These are phyloP conservation scores for Suillus luteus DNA, from an alignment of 768 basidiomycete species.

Conservation along the genomic window DNA sequence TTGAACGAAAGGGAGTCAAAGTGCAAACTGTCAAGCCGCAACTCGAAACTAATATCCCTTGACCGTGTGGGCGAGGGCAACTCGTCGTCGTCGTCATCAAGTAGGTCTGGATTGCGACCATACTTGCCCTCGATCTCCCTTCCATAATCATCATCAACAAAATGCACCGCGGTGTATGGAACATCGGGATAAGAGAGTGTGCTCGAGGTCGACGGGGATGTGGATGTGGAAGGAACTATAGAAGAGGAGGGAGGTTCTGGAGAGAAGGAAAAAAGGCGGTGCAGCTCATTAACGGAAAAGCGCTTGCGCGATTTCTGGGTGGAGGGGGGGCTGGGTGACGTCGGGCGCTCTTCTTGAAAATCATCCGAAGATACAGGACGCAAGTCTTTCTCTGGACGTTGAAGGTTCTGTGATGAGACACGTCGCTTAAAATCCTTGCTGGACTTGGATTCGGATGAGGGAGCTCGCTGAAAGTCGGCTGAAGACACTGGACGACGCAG, in stretches of 20 bases:
- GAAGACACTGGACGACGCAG: conserved; percentile 13
- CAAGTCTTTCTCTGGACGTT: neutral
- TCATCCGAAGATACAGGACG: conserved; percentile 17
- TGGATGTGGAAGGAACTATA: conserved; percentile 15
- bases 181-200: conserved; percentile 19
- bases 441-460: neutral
- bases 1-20: conserved; percentile 75
- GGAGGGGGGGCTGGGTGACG: conserved; percentile 39
- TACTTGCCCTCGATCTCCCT: conserved; percentile 21
- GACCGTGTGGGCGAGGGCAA: conserved; percentile 18
- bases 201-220: conserved; percentile 17
- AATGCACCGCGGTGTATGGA: conserved; percentile 18
- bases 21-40: conserved; percentile 71
- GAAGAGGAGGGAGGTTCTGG: conserved; percentile 12
- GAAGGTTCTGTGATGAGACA: conserved; percentile 1
- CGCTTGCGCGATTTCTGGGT: conserved; percentile 30
- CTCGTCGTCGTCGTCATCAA: conserved; percentile 8
- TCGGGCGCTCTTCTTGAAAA: conserved; percentile 21
- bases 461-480: conserved; percentile 4
- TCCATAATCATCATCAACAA: conserved; percentile 21
- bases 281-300: conserved; percentile 41
- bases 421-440: conserved; percentile 3
- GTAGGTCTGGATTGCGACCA: conserved; percentile 13
- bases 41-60: conserved; percentile 55
- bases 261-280: conserved; percentile 34